Evolutionary conservation across 139 green algal species (phyloP), one percentile per base, ranked within the genome.

Genomic region (Chlamydomonas applanata): DNA sequence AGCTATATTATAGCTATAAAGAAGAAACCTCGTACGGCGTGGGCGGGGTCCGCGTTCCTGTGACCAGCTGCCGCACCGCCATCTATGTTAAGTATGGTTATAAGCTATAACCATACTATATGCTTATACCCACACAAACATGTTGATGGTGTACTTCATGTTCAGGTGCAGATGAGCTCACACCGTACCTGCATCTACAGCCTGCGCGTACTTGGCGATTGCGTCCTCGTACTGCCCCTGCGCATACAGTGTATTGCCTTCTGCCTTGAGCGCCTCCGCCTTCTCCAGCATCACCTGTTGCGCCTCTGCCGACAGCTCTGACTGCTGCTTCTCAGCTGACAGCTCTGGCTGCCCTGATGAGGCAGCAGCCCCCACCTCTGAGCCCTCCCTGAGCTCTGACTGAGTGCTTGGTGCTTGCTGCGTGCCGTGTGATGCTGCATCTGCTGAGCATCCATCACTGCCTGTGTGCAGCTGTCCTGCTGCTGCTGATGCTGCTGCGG

Each of bases 221-320:
- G 90, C 91, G 4, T 83, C 84, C 0, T 82, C 70, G 56, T 90
- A 95, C 29, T 79, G 60, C 0, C 76, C 80, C 9, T 61, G 25
- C 0, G 56, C 79, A 63, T 87, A 95, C 35, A 87, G 65, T 19
- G 78, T 65, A 60, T 95, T 95, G 40, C 91, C 91, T n/a, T 89
- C 82, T 27, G 69, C 44, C 66, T 94, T 95, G 2, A 91, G 53
- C 0, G 29, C 79, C 46, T 95, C 88, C 20, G 88, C 84, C 27
- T 44, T 14, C 1, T 62, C 79, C 19, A 87, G 71, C 36, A 63
- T 68, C 71, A 25, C 57, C 44, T 73, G 27, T 14, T 52, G 27
- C 59, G 54, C 59, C 9, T 53, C 66, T 25, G 45, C 22, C 46
- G 59, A 24, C 66, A 49, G 40, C 40, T 19, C 53, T n/a, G 36